A percentile compares a stretch with the other conserved stretches of the same genome.
phyloP scores from a whole-genome alignment of 176 grass and related monocot species.

The Bromus sterilis region DNA sequence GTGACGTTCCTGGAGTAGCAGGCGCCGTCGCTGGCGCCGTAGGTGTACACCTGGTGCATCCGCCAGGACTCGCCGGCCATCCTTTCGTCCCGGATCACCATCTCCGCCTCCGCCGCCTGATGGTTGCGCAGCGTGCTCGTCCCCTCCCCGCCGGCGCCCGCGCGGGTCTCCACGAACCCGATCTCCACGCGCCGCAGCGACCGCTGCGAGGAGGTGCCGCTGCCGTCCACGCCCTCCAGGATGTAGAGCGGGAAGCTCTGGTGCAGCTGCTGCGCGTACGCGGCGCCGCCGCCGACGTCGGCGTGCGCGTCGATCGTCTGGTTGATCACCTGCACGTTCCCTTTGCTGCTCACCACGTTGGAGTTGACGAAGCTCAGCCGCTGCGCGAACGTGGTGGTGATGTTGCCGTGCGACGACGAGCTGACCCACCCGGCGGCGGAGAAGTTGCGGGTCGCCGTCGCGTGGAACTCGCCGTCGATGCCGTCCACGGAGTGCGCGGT shows the following conservation, averaged over 20 bases:
- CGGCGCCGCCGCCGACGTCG: conserved; percentile 7
- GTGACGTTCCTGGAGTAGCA: conserved; percentile 74
- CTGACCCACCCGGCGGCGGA: conserved; percentile 62
- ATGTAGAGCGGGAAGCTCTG: conserved; percentile 84
- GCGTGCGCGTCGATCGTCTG: conserved; percentile 56
- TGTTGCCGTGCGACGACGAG: conserved; percentile 80
- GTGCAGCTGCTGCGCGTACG: conserved; percentile 27
- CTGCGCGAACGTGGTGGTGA: conserved; percentile 78
- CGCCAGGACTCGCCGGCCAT: conserved; percentile 48
- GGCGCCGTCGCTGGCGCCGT: conserved; percentile 59
- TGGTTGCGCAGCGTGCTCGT: conserved; percentile 54
- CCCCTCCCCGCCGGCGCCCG: not conserved
- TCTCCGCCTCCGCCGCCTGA: conserved; percentile 56
- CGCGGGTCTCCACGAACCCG: conserved; percentile 54
- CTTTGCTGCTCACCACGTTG: conserved; percentile 43
- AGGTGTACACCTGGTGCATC: conserved; percentile 74
- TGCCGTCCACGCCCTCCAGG: conserved; percentile 46
- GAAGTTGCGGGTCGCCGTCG: conserved; percentile 54
- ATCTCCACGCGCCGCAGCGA: conserved; percentile 43
- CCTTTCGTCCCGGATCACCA: conserved; percentile 69
- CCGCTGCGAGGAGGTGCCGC: conserved; percentile 45
- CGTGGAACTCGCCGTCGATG: conserved; percentile 44
- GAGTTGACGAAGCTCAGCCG: conserved; percentile 47
- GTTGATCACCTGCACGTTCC: conserved; percentile 58
- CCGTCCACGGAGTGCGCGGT: conserved; percentile 44